Base-by-base conservation (phyloP, 2,329 filamentous ascomycete genomes). In the Lasiodiplodia theobromae region DNA sequence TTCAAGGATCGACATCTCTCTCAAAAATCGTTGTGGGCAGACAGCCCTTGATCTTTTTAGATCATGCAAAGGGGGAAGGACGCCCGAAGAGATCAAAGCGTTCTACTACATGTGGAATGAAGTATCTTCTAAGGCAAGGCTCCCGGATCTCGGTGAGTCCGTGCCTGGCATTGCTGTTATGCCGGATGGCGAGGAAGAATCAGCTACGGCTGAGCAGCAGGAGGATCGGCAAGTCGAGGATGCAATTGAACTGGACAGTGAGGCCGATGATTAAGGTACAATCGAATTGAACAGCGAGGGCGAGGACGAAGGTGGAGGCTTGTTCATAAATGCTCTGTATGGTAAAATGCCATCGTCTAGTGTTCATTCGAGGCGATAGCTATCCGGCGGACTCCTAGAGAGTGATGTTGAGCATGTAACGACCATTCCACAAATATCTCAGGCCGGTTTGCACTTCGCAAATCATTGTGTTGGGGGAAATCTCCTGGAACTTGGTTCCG, bases 1-100 rank as follows among this genome's bases (percentile, higher is more conserved):
- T 47, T 38, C 37, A 8, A 37, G 51, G 7, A 66, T 66, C 63
- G 63, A 66, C 16, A 10, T 56, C 44, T 16, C 34, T 11, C 54
- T n/a, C 31, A 14, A n/a, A 2, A 23, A 47, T 28, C 16, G 28
- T 2, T 7, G 10, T 21, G 37, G 63, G 12, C 6, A 56, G 21
- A 56, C 63, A 7, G 63, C 63, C 18, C 18, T 66, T 12, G n/a
- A 56, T 5, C 3, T 8, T 1, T 56, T 54, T 16, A 38, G 47
- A 37, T 10, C 11, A 8, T 5, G n/a, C 5, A 56, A 44, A 52
- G 34, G 3, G 6, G 6, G 12, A 5, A 47, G 31, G 11, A 28
- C 63, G 25, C 14, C 14, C 44, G 51, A 56, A 16, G 14, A 56
- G 25, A 56, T 47, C n/a, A 11, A 25, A 12, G 23, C 63, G 5